A percentile compares a stretch with the other conserved stretches of the same genome.
Evolutionary conservation across 2,329 filamentous ascomycete species (phyloP).

Genomic region (Ophiostoma piceae): DNA sequence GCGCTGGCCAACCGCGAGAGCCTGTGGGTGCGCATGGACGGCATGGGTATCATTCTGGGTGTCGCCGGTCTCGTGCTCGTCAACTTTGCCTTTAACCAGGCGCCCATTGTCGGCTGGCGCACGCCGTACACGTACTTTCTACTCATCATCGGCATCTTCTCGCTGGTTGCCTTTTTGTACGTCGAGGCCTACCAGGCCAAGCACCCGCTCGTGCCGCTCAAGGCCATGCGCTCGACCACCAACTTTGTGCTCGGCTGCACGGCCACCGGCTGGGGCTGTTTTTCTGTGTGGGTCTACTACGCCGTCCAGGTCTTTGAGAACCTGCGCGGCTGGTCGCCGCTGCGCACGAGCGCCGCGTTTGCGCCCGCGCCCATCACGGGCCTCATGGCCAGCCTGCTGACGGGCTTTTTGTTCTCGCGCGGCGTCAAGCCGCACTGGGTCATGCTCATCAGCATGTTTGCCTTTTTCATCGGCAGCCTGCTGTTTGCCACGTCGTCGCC

Average conservation of each 20-base stretch:
- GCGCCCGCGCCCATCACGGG: constrained; percentile 43
- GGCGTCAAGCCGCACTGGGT: constrained; percentile 37
- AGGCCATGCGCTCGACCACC: constrained; percentile 41
- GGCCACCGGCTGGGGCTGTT: constrained; percentile 40
- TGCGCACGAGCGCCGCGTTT: constrained; percentile 43
- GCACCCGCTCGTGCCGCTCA: constrained; percentile 49
- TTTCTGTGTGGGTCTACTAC: constrained; percentile 41
- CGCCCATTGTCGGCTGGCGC: constrained; percentile 48
- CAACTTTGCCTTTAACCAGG: constrained; percentile 57
- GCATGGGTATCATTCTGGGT: constrained; percentile 35
- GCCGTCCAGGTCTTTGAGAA: constrained; percentile 37
- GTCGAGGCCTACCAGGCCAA: constrained; percentile 40
- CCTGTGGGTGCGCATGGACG: constrained; percentile 31
- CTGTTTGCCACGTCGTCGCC: constrained; percentile 46
- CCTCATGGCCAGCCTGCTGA: constrained; percentile 42
- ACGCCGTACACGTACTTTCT: constrained; percentile 47
- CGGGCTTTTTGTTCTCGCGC: constrained; percentile 40
- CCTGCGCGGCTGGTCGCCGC: constrained; percentile 37
- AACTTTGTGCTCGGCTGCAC: constrained; percentile 47
- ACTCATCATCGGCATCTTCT: constrained; percentile 47
- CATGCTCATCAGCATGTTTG: constrained; percentile 42
- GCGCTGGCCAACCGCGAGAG: constrained; percentile 18
- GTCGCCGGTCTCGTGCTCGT: constrained; percentile 49
- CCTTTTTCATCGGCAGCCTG: constrained; percentile 41
- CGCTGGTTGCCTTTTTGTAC: constrained; percentile 47